These are phyloP conservation scores for Fraxinus ornus DNA, from an alignment of 305 asterid species.

Conservation along the genomic window DNA sequence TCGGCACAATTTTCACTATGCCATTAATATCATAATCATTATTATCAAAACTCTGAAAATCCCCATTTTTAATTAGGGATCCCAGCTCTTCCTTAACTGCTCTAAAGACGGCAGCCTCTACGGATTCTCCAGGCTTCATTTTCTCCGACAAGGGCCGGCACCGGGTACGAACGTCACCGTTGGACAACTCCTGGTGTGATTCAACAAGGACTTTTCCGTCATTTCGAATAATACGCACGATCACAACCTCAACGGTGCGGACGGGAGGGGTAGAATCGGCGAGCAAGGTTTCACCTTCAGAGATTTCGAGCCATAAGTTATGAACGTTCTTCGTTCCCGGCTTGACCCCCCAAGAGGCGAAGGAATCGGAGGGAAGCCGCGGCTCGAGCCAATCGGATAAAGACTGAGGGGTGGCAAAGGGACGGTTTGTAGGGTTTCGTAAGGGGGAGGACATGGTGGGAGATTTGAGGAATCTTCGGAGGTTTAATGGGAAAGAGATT, in stretches of 20 bases:
- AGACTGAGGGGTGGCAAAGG: slow-evolving; percentile 74
- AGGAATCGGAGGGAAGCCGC: slow-evolving; percentile 62
- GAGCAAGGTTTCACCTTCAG: slow-evolving; percentile 69
- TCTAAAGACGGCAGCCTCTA: slow-evolving; percentile 66
- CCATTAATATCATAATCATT: background rate
- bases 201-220: slow-evolving; percentile 66
- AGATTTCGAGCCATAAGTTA: slow-evolving; percentile 81
- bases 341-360: slow-evolving; percentile 89
- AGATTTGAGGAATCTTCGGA: slow-evolving; percentile 45
- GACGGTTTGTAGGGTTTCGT: slow-evolving; percentile 27
- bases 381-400: slow-evolving; percentile 91
- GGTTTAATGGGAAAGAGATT: slow-evolving; percentile 47
- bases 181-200: slow-evolving; percentile 81
- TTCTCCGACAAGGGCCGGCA: slow-evolving; percentile 86
- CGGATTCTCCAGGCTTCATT: slow-evolving; percentile 87
- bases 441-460: slow-evolving; percentile 61
- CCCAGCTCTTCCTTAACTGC: slow-evolving; percentile 92
- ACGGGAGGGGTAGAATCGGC: slow-evolving; percentile 77
- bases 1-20: slow-evolving; percentile 51
- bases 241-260: slow-evolving; percentile 72
- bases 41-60: slow-evolving; percentile 1
- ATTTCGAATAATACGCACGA: slow-evolving; percentile 57
- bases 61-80: slow-evolving; percentile 27
- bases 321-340: slow-evolving; percentile 90
- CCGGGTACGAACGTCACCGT: slow-evolving; percentile 60